Evolutionary conservation across 768 basidiomycete genomes (phyloP).

Genomic region (Pisolithus orientalis): DNA sequence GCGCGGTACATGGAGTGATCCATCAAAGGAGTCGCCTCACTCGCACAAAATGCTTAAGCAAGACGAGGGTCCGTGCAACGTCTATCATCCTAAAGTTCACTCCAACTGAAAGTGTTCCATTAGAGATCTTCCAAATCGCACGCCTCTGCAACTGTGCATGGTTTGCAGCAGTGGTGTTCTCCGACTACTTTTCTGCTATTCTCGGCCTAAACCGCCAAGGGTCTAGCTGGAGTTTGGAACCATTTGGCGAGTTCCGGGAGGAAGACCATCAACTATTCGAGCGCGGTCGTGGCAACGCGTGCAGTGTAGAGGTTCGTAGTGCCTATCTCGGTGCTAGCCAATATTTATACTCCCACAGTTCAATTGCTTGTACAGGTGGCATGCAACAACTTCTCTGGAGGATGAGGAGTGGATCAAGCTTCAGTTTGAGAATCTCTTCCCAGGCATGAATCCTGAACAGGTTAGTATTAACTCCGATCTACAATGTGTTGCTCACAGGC

Average conservation of each 20-base stretch:
- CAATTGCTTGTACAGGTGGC: conserved; percentile 83
- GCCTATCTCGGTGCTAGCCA: neutral
- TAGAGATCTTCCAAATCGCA: conserved; percentile 78
- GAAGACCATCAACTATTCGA: conserved; percentile 63
- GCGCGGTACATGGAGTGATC: conserved; percentile 55
- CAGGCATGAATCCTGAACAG: conserved; percentile 40
- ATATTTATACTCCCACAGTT: conserved; percentile 41
- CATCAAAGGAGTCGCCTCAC: conserved; percentile 34
- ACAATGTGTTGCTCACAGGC: neutral
- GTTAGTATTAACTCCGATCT: conserved; percentile 10
- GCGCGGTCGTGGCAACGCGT: conserved; percentile 74
- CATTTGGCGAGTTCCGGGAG: conserved; percentile 67
- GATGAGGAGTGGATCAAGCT: conserved; percentile 65
- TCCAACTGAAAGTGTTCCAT: neutral
- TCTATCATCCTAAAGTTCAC: neutral
- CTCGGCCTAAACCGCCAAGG: conserved; percentile 74
- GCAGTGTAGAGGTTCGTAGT: conserved; percentile 66
- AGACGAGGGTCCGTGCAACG: conserved; percentile 40
- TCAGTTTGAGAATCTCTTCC: conserved; percentile 49
- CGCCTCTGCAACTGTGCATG: conserved; percentile 74
- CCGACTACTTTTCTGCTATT: conserved; percentile 78
- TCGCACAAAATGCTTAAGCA: conserved; percentile 39
- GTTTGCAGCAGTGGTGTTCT: conserved; percentile 75
- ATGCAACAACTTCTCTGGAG: conserved; percentile 66
- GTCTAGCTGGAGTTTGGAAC: conserved; percentile 69